Percentiles rank a stretch among this genome's conserved stretches.
Evolutionary conservation across 202 grass and related monocot genomes (phyloP).

Genomic region (Hordeum pubiflorum): DNA sequence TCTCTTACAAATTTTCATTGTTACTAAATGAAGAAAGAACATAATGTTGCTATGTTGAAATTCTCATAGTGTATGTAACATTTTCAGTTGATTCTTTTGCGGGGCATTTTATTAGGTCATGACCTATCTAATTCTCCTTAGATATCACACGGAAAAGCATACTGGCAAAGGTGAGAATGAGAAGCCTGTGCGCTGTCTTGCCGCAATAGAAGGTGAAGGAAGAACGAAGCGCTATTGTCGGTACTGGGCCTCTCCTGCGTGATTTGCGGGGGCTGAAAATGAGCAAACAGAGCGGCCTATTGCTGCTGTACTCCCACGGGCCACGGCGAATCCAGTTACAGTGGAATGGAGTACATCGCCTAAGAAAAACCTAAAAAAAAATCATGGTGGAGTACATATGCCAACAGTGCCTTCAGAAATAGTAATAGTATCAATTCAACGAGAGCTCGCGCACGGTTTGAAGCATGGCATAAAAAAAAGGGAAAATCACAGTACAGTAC

Average conservation of each 20-base stretch:
- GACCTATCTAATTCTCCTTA: not conserved
- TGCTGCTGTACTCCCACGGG: too few species aligned
- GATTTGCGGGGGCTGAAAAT: too few species aligned
- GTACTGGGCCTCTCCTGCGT: not conserved
- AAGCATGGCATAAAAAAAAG: not conserved
- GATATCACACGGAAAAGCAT: not conserved
- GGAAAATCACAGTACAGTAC: too few species aligned
- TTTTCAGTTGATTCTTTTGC: too few species aligned
- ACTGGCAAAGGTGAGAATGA: not conserved
- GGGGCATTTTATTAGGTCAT: not conserved
- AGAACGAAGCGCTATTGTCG: not conserved
- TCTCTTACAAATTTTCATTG: not conserved
- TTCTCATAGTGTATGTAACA: too few species aligned
- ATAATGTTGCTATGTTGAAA: too few species aligned
- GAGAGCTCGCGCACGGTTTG: not conserved
- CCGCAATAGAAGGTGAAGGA: too few species aligned
- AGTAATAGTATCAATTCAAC: not conserved
- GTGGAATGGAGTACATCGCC: too few species aligned
- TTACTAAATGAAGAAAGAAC: not conserved
- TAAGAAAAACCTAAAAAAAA: too few species aligned
- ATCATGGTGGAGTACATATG: too few species aligned
- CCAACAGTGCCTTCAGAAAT: too few species aligned
- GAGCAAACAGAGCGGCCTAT: not conserved
- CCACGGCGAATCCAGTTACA: too few species aligned
- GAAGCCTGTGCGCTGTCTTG: not conserved